Conservation (phyloP, 78 protist species). For the Isochrysis galbana region DNA sequence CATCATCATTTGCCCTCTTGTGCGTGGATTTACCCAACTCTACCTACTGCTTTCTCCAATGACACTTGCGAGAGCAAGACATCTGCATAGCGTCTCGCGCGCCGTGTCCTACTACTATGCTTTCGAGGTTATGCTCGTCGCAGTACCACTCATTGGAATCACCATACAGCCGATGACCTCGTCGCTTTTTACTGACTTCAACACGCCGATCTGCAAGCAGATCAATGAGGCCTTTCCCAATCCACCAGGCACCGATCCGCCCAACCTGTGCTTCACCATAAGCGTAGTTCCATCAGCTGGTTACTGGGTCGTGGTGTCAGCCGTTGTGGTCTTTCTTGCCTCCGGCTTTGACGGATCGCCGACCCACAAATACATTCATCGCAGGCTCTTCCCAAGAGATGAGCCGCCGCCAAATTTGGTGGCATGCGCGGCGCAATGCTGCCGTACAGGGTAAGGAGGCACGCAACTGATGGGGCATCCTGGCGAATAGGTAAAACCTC, state of each 20-base stretch:
- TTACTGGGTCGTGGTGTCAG: no score
- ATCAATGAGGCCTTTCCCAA: background rate
- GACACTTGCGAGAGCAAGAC: background rate
- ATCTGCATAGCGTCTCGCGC: background rate
- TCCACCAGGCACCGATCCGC: background rate
- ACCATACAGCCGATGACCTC: background rate
- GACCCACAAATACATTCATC: no score
- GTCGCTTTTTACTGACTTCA: background rate
- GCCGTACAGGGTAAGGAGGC: no score
- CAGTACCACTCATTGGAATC: background rate
- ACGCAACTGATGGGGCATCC: no score
- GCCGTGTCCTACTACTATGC: background rate
- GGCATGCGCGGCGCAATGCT: no score
- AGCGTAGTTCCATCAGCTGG: background rate
- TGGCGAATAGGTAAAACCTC: no score
- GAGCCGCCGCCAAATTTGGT: no score
- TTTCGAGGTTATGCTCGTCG: background rate
- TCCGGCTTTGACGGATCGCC: no score
- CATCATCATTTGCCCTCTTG: background rate
- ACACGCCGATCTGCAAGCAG: background rate
- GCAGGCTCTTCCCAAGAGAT: no score
- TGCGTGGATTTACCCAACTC: background rate
- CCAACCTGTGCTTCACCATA: background rate
- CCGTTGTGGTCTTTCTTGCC: no score
- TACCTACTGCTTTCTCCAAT: background rate